These are phyloP conservation scores for Yarrowia osloensis DNA, from an alignment of 805 yeast genomes.

Conservation along the genomic window DNA sequence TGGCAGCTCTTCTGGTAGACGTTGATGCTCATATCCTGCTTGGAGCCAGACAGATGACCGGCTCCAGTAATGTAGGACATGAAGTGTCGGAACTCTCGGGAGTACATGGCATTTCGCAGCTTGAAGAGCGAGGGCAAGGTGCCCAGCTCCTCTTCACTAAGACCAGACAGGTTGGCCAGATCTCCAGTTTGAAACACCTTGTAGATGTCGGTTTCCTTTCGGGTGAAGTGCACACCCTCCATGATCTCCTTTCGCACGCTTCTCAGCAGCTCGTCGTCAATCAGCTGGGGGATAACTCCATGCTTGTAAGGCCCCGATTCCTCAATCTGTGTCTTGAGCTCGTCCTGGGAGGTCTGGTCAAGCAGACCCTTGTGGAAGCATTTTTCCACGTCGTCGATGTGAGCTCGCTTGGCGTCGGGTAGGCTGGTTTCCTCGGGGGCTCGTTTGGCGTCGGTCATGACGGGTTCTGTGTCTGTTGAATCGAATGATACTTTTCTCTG, in stretches of 20 bases:
- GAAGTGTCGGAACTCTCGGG: slow-evolving; percentile 78
- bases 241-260: slow-evolving; percentile 84
- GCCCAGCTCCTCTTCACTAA: slow-evolving; percentile 71
- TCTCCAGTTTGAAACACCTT: slow-evolving; percentile 84
- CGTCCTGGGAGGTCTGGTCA: slow-evolving; percentile 2
- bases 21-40: slow-evolving; percentile 90
- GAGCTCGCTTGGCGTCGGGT: slow-evolving; percentile 25
- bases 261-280: slow-evolving; percentile 75
- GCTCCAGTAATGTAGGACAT: slow-evolving; percentile 77
- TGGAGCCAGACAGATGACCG: slow-evolving; percentile 85
- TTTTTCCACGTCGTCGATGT: slow-evolving; percentile 18
- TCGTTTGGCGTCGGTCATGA: slow-evolving; percentile 25
- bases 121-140: slow-evolving; percentile 74
- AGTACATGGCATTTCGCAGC: slow-evolving; percentile 83
- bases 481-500: not conserved
- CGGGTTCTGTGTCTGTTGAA: not conserved
- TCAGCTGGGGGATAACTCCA: slow-evolving; percentile 76
- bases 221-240: slow-evolving; percentile 81
- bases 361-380: slow-evolving; percentile 24
- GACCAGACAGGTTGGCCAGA: slow-evolving; percentile 85
- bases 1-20: slow-evolving; percentile 93
- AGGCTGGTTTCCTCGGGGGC: not conserved
- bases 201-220: slow-evolving; percentile 95
- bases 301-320: slow-evolving; percentile 80
- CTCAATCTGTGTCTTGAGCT: slow-evolving; percentile 43